These are phyloP conservation scores for Calonectria pseudoturangicola DNA, from an alignment of 2,329 filamentous ascomycete genomes.

Conservation along the genomic window DNA sequence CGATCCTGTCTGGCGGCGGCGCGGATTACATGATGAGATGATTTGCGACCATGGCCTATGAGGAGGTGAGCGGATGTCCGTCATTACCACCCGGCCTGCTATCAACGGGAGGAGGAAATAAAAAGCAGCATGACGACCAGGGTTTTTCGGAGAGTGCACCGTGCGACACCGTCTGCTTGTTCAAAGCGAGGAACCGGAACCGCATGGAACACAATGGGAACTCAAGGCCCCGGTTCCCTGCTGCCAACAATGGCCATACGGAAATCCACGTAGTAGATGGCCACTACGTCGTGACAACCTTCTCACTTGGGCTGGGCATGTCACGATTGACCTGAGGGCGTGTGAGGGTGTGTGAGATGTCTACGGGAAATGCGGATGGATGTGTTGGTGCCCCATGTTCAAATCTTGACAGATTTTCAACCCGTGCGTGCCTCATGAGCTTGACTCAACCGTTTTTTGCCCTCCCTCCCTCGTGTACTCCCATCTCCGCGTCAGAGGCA, in stretches of 20 bases:
- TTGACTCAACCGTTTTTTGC: constrained; percentile 33
- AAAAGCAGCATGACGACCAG: constrained; percentile 44
- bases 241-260: constrained; percentile 39
- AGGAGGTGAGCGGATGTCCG: constrained; percentile 42
- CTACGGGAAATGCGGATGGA: constrained; percentile 56
- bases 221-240: constrained; percentile 36
- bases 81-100: constrained; percentile 41
- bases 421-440: constrained; percentile 34
- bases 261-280: constrained; percentile 35
- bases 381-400: constrained; percentile 54
- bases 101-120: constrained; percentile 35
- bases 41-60: constrained; percentile 45
- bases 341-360: constrained; percentile 53
- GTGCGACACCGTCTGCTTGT: constrained; percentile 36
- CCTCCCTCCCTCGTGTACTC: constrained; percentile 28
- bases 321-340: constrained; percentile 51
- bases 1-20: constrained; percentile 19
- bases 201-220: constrained; percentile 31
- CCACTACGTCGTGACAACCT: constrained; percentile 39
- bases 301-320: constrained; percentile 30
- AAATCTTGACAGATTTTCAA: constrained; percentile 42
- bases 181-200: constrained; percentile 32
- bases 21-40: constrained; percentile 40
- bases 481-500: constrained; percentile 17
- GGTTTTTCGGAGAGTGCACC: constrained; percentile 40